phyloP scores from a whole-genome alignment of 257 asterid genomes.

The Solanum peruvianum region DNA sequence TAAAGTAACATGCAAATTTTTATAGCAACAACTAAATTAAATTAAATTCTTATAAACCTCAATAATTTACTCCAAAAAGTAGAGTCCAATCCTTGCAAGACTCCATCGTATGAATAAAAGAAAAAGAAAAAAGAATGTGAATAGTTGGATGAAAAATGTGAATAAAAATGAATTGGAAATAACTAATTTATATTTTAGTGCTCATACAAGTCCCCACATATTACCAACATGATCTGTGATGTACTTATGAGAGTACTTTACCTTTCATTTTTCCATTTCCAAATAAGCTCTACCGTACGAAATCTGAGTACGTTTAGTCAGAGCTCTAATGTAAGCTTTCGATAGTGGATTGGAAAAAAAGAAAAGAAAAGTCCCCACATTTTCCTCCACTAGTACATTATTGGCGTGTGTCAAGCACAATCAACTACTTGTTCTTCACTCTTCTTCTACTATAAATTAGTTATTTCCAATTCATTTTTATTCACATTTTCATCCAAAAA shows the following conservation, averaged over 20 bases:
- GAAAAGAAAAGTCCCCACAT: background rate
- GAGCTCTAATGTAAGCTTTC: too few relatives aligned
- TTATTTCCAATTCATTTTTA: background rate
- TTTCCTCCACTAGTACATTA: slow-evolving; percentile 3
- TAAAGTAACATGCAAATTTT: background rate
- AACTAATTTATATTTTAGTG: background rate
- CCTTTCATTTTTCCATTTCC: rapidly evolving
- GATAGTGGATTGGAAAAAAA: too few relatives aligned
- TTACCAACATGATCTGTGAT: background rate
- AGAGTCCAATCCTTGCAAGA: background rate
- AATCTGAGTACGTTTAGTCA: too few relatives aligned
- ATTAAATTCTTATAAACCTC: background rate
- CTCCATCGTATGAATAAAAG: background rate
- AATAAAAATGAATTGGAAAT: background rate
- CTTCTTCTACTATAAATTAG: background rate
- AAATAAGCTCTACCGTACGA: rapidly evolving
- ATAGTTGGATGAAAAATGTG: background rate
- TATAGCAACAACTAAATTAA: background rate
- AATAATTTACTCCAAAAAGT: background rate
- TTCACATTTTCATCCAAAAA: background rate
- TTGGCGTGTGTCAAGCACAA: slow-evolving; percentile 43
- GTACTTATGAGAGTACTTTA: too few relatives aligned
- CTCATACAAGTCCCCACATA: slow-evolving; percentile 4
- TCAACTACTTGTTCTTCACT: slow-evolving; percentile 5
- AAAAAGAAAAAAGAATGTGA: background rate